Evolutionary conservation across 1,139 yeast species (phyloP).

Genomic region (Scheffersomyces parashehatae): DNA sequence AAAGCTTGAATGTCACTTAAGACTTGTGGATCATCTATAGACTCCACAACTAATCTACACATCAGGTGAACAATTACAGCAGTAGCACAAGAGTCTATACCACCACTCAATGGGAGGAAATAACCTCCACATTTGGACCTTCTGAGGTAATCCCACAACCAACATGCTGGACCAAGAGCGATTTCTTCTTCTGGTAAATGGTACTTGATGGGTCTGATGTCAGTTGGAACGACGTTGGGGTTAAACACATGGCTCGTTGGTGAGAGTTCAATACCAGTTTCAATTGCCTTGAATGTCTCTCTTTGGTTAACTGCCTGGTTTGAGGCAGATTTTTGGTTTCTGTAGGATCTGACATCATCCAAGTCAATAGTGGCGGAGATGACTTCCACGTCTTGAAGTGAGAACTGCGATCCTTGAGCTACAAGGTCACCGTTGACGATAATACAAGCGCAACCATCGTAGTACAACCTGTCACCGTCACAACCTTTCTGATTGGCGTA

Average conservation of each 20-base stretch:
- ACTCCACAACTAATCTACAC: conserved; percentile 81
- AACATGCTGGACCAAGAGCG: conserved; percentile 97
- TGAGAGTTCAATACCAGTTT: conserved; percentile 62
- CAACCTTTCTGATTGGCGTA: conserved; percentile 97
- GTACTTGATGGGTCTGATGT: conserved; percentile 50
- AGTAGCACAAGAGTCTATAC: conserved; percentile 97
- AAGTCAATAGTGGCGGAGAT: conserved; percentile 90
- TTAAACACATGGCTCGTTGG: conserved; percentile 60
- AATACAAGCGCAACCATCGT: conserved; percentile 95
- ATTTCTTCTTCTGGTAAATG: conserved; percentile 93
- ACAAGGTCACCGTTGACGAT: conserved; percentile 88
- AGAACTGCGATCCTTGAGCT: conserved; percentile 92
- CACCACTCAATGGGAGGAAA: conserved; percentile 93
- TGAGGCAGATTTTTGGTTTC: conserved; percentile 77
- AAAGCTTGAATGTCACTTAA: conserved; percentile 69
- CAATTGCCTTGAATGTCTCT: conserved; percentile 58
- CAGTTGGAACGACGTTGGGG: conserved; percentile 64
- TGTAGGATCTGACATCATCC: conserved; percentile 83
- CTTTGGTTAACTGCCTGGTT: conserved; percentile 63
- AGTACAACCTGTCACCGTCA: conserved; percentile 95
- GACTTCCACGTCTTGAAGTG: conserved; percentile 88
- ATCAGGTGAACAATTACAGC: conserved; percentile 91
- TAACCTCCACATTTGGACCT: conserved; percentile 88
- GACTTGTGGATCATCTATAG: conserved; percentile 69
- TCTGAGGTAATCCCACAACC: conserved; percentile 98